Evolutionary conservation across 1,284 basidiomycete species (phyloP).

Genomic region (Singerocomus rubriflavus): DNA sequence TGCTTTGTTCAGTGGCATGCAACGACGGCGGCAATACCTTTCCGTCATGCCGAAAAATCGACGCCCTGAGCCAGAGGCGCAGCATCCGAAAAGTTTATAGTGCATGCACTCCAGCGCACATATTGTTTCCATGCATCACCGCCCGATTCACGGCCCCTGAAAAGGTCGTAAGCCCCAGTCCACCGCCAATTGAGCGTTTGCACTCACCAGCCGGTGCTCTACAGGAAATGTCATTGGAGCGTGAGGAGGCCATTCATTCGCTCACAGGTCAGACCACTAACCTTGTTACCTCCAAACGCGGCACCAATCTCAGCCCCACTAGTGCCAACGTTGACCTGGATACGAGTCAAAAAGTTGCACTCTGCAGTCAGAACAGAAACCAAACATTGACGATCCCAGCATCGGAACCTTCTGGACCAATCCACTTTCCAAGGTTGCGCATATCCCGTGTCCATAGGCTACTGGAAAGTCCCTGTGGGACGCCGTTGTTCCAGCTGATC

Average conservation of each 20-base stretch:
- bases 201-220: slow-evolving; percentile 80
- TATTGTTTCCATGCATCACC: slow-evolving; percentile 98
- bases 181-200: neutral
- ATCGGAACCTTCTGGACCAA: slow-evolving; percentile 85
- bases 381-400: slow-evolving; percentile 81
- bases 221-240: slow-evolving; percentile 9
- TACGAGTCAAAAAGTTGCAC: slow-evolving; percentile 5
- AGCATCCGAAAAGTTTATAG: slow-evolving; percentile 88
- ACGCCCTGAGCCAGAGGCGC: slow-evolving; percentile 93
- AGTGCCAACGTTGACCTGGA: slow-evolving; percentile 86
- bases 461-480: slow-evolving; percentile 88
- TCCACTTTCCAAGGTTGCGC: slow-evolving; percentile 83
- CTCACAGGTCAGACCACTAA: slow-evolving; percentile 31
- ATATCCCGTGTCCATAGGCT: slow-evolving; percentile 88
- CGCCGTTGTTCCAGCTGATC: slow-evolving; percentile 89
- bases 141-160: slow-evolving; percentile 93
- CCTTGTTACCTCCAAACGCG: slow-evolving; percentile 94
- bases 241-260: slow-evolving; percentile 17
- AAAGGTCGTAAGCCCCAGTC: slow-evolving; percentile 16
- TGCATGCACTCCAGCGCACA: slow-evolving; percentile 85
- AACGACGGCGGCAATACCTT: slow-evolving; percentile 4
- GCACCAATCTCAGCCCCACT: slow-evolving; percentile 93
- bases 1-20: slow-evolving; percentile 8
- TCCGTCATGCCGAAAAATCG: slow-evolving; percentile 56
- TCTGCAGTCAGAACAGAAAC: slow-evolving; percentile 12